Percentiles rank a stretch among this genome's conserved stretches.
These are phyloP conservation scores for Leccinum longicurvipes DNA, from an alignment of 768 basidiomycete genomes.

Conservation along the genomic window DNA sequence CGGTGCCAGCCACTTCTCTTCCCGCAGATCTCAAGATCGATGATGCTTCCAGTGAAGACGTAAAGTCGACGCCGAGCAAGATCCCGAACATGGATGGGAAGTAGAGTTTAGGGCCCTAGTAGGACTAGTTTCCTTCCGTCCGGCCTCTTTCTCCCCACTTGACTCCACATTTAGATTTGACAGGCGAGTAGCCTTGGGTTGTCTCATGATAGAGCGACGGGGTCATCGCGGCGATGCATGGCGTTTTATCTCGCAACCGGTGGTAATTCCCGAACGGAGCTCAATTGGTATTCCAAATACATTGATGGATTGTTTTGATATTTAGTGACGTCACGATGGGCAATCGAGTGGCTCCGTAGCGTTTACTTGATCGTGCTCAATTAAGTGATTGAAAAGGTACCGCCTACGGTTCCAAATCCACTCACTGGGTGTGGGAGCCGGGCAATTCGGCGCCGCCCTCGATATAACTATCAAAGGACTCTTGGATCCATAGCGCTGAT, in stretches of 20 bases:
- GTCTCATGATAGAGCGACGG: too few species aligned
- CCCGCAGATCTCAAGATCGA: background rate
- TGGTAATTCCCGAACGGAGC: background rate
- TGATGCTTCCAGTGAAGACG: background rate
- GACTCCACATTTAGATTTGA: background rate
- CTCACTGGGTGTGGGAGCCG: background rate
- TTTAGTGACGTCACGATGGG: background rate
- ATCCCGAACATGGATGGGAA: background rate
- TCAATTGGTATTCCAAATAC: too few species aligned
- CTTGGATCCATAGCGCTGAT: background rate
- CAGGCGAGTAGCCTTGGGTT: background rate
- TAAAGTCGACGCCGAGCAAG: background rate
- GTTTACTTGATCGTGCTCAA: background rate
- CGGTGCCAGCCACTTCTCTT: background rate
- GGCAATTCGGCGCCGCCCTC: background rate
- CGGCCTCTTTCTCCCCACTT: background rate
- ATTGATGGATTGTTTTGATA: background rate
- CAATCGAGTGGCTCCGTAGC: background rate
- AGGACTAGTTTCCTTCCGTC: background rate
- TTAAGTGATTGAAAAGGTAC: background rate
- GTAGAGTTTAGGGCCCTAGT: background rate
- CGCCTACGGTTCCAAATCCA: background rate
- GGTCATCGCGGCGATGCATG: background rate
- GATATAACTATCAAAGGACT: background rate
- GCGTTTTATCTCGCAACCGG: background rate